These are phyloP conservation scores for Phaeodactylum tricornutum DNA, from an alignment of 108 stramenopile species.

Conservation along the genomic window DNA sequence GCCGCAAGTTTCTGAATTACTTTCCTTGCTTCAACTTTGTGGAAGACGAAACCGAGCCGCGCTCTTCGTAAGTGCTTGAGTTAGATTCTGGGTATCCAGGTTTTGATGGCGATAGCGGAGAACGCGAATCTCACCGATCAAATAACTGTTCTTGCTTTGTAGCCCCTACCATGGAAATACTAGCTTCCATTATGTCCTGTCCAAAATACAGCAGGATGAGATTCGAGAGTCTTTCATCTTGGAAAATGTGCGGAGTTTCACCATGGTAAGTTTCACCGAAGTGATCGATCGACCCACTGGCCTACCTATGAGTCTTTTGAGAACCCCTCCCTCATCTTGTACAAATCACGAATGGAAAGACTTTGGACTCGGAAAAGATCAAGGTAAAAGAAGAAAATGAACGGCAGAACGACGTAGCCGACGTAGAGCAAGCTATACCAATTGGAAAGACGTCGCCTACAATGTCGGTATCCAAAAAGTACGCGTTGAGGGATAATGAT, in stretches of 20 bases:
- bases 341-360: not conserved
- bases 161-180: not conserved
- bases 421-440: not conserved
- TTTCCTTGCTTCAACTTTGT: constrained; percentile 12
- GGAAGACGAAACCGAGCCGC: constrained; percentile 3
- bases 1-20: constrained; percentile 9
- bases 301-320: not conserved
- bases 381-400: no score
- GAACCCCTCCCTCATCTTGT: not conserved
- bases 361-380: constrained; percentile 2
- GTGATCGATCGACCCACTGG: not conserved
- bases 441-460: constrained; percentile 1
- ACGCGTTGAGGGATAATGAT: not conserved
- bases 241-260: constrained; percentile 10
- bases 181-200: constrained; percentile 5
- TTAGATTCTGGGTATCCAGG: not conserved
- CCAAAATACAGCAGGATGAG: constrained; percentile 23
- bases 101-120: not conserved
- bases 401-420: no score
- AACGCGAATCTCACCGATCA: not conserved
- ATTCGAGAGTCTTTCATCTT: constrained; percentile 20
- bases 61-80: not conserved
- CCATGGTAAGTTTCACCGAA: constrained; percentile 13
- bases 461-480: not conserved
- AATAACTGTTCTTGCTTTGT: constrained; percentile 1